A percentile compares a stretch with the other conserved stretches of the same genome.
Conservation (phyloP, 2,329 filamentous ascomycete species). For the Xylaria sp. region DNA sequence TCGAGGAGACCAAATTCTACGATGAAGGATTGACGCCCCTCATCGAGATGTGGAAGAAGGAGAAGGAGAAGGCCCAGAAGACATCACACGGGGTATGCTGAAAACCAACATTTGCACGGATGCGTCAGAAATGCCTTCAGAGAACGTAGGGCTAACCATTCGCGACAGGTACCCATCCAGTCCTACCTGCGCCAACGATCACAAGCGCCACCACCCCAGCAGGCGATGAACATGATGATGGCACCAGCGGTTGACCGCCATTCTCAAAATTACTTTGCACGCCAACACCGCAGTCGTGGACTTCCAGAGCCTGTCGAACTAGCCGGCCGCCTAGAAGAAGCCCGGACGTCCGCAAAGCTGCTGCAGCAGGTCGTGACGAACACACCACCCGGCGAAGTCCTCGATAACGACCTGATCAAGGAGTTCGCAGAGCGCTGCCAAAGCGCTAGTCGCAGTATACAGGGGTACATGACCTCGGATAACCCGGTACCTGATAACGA, state of each 20-base stretch:
- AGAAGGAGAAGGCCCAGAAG: slow-evolving; percentile 75
- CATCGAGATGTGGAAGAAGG: slow-evolving; percentile 88
- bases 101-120: not conserved
- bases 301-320: slow-evolving; percentile 81
- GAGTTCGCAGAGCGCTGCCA: slow-evolving; percentile 92
- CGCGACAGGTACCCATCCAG: slow-evolving; percentile 23
- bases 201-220: slow-evolving; percentile 42
- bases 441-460: slow-evolving; percentile 82
- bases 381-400: slow-evolving; percentile 79
- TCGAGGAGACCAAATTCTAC: slow-evolving; percentile 76
- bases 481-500: slow-evolving; percentile 89
- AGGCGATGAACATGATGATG: slow-evolving; percentile 55
- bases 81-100: slow-evolving; percentile 58
- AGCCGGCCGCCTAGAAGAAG: slow-evolving; percentile 86
- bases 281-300: slow-evolving; percentile 59
- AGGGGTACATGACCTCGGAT: slow-evolving; percentile 83
- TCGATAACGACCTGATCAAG: slow-evolving; percentile 86
- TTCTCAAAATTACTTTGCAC: slow-evolving; percentile 68
- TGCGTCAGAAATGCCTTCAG: slow-evolving; percentile 30
- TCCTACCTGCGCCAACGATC: slow-evolving; percentile 26
- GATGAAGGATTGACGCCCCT: slow-evolving; percentile 80
- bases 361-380: slow-evolving; percentile 92
- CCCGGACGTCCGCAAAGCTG: slow-evolving; percentile 87
- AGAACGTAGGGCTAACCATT: slow-evolving; percentile 33
- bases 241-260: slow-evolving; percentile 57